Evolutionary conservation across 2,329 filamentous ascomycete genomes (phyloP), one percentile per base, ranked within the genome.

Genomic region (Xylaria multiplex): DNA sequence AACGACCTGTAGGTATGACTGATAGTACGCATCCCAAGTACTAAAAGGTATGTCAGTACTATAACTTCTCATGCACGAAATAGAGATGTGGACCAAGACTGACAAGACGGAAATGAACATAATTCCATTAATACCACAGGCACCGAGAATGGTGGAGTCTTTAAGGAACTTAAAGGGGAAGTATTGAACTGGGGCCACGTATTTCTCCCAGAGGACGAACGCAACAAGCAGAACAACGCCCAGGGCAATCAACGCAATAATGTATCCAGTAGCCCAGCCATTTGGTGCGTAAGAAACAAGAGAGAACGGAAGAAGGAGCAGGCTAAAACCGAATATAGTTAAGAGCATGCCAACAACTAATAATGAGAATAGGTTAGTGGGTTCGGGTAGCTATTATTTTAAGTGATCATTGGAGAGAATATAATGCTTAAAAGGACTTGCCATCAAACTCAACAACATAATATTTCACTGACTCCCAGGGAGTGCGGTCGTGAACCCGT

Each of bases 371-470:
- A 5, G 6, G 16, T 64, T 45, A 58, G 50, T 19, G 30, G 27
- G 45, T 16, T 40, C n/a, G 3, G 9, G 46, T 3, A 5, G 37
- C 3, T 13, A 13, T 14, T 40, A 40, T 40, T 40, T 40, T 5
- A 13, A 13, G 11, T 40, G 32, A 35, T 35, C 32, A 67, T 53
- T 24, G 5, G 6, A 6, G n/a, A 42, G 9, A 13, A 16, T 27
- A 53, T 9, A 6, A 46, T 9, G 9, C 40, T 22, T 40, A 24
- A 6, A 42, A 13, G 2, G 19, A 46, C 75, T 66, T 71, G 78
- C 80, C 81, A 71, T 91, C 89, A 67, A 90, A 89, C 67, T 91
- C 82, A 22, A 86, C 72, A 13, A 82, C 72, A 74, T 90, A 88
- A 74, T 86, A 79, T 70, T 80, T 78, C 42, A 84, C 66, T 1